Base-by-base conservation (phyloP, 1,284 basidiomycete species). In the Cutaneotrichosporon arboriforme region DNA sequence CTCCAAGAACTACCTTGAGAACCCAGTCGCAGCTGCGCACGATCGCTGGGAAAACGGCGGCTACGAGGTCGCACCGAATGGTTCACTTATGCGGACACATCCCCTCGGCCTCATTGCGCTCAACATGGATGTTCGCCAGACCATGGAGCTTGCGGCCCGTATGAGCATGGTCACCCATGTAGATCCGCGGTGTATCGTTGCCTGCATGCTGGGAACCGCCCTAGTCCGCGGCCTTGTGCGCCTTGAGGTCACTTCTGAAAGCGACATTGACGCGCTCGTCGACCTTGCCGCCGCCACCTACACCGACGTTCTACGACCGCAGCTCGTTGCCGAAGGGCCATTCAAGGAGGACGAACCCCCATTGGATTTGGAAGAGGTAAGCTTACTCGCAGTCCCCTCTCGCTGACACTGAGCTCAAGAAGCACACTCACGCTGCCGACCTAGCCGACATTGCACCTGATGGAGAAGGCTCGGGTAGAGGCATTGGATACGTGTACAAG, bases 401-500 rank as follows among this genome's bases (percentile, higher is more conserved):
- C 20, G 31, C 51, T 53, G 17, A 50, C 20, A 4, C 18, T 7
- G 48, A 53, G 55, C 23, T 58, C 34, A 34, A 36, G 10, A 43
- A 44, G 21, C 33, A 51, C 38, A 26, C 46, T 0, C 23, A 33
- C 18, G 42, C 49, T 13, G 7, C 31, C 0, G 20, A 31, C 1
- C 52, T 58, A 7, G 49, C 17, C 4, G 46, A 36, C 9, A 46
- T 58, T 15, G 49, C 54, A 14, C 56, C 54, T 9, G 55, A 57
- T 46, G 46, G 40, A 3, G 4, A n/a, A 1, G 52, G 55, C 3
- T 18, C n/a, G 17, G 15, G 38, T 2, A 12, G 9, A 4, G 55
- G 22, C 20, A 58, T 58, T 18, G 56, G 56, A n/a, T 58, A 58
- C 42, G 56, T 58, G 31, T 52, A 54, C 33, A 58, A 58, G 37